Evolutionary conservation across 2,329 filamentous ascomycete species (phyloP).

Genomic region (Alternaria longipes): DNA sequence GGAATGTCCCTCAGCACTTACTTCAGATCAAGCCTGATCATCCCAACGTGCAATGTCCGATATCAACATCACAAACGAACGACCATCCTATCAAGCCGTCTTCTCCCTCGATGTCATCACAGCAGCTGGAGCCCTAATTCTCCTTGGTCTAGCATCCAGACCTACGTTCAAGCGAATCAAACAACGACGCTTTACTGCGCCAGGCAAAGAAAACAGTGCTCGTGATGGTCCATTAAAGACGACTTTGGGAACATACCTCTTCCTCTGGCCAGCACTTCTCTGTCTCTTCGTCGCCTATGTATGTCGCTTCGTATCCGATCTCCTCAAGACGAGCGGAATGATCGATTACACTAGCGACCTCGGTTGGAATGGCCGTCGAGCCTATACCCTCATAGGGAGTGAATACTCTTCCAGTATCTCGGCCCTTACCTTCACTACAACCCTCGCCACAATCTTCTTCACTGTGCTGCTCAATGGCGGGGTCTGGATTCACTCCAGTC

Average conservation of each 20-base stretch:
- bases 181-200: background rate
- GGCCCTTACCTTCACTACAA: conserved; percentile 7
- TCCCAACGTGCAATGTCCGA: conserved; percentile 4
- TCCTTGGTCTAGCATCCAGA: background rate
- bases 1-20: background rate
- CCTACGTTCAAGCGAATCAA: too few relatives aligned
- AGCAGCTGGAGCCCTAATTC: background rate
- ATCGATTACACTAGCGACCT: conserved; percentile 9
- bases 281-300: conserved; percentile 14
- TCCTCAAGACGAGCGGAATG: conserved; percentile 7
- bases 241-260: conserved; percentile 13
- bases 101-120: conserved; percentile 16
- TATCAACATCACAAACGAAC: conserved; percentile 6
- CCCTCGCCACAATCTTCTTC: conserved; percentile 9
- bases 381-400: background rate
- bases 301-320: conserved; percentile 11
- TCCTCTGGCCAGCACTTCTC: conserved; percentile 10
- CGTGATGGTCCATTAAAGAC: conserved; percentile 10
- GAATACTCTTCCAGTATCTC: background rate
- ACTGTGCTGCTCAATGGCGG: conserved; percentile 13
- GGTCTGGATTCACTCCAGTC: conserved; percentile 11
- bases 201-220: conserved; percentile 1
- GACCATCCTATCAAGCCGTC: conserved; percentile 10
- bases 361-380: conserved; percentile 6
- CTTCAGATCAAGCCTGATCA: too few relatives aligned